Evolutionary conservation across 768 basidiomycete genomes (phyloP).

Genomic region (Panellus pusillus): DNA sequence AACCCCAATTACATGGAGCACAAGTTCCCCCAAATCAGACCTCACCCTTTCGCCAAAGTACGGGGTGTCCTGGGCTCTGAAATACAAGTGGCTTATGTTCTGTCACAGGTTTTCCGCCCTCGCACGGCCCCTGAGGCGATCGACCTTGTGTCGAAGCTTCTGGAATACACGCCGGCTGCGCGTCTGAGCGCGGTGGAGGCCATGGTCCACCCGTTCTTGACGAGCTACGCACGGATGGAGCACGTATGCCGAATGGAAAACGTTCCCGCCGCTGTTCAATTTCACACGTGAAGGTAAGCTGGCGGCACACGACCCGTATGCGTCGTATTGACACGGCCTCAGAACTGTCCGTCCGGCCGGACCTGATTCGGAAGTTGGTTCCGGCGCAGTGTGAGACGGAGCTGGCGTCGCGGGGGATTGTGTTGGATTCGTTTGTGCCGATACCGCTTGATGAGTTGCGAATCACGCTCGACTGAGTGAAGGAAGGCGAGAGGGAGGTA

Average conservation of each 20-base stretch:
- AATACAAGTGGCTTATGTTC: conserved; percentile 16
- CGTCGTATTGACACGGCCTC: conserved; percentile 8
- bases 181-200: conserved; percentile 88
- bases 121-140: conserved; percentile 96
- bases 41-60: conserved; percentile 98
- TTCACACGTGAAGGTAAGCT: conserved; percentile 91
- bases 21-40: conserved; percentile 99
- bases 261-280: conserved; percentile 92
- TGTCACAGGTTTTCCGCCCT: conserved; percentile 90
- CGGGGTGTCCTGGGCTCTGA: conserved; percentile 16
- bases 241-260: conserved; percentile 95
- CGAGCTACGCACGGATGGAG: conserved; percentile 86
- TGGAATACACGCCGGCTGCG: conserved; percentile 97
- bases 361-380: conserved; percentile 88
- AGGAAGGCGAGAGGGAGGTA: conserved; percentile 20
- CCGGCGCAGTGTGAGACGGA: conserved; percentile 88
- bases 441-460: conserved; percentile 96
- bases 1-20: conserved; percentile 99
- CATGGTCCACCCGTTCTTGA: conserved; percentile 96
- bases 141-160: conserved; percentile 88
- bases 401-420: conserved; percentile 82
- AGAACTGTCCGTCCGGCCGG: conserved; percentile 97
- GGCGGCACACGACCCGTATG: conserved; percentile 23
- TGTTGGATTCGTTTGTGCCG: conserved; percentile 89
- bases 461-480: conserved; percentile 81